A percentile compares a stretch with the other conserved stretches of the same genome.
These are phyloP conservation scores for Irpex sp. DNA, from an alignment of 1,284 basidiomycete species.

Conservation along the genomic window DNA sequence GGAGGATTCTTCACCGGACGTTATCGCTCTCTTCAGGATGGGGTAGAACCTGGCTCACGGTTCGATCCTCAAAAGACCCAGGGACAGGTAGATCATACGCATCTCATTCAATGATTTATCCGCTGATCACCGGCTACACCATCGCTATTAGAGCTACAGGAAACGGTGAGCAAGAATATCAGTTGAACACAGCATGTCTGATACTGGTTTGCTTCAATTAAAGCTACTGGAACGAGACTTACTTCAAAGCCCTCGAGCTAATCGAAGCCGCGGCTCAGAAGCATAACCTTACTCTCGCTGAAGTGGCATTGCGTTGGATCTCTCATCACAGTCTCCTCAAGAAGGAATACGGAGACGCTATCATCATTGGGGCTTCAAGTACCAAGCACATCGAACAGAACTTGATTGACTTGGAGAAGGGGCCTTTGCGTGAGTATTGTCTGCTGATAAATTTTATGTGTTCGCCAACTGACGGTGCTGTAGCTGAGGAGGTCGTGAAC, in stretches of 20 bases:
- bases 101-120: background rate
- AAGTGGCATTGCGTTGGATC: slow-evolving; percentile 22
- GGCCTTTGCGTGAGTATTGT: slow-evolving; percentile 46
- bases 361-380: slow-evolving; percentile 12
- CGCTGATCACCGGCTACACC: background rate
- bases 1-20: slow-evolving; percentile 38
- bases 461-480: background rate
- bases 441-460: background rate
- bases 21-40: slow-evolving; percentile 26
- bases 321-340: slow-evolving; percentile 26
- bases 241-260: slow-evolving; percentile 14
- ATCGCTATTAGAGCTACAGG: background rate
- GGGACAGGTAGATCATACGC: slow-evolving; percentile 24
- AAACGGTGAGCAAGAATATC: background rate
- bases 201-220: background rate
- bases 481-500: slow-evolving; percentile 34
- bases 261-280: slow-evolving; percentile 10
- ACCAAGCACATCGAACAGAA: slow-evolving; percentile 33
- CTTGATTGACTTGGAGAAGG: slow-evolving; percentile 52
- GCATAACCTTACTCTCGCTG: slow-evolving; percentile 9
- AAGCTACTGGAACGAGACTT: slow-evolving; percentile 15
- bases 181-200: background rate
- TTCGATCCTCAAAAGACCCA: slow-evolving; percentile 35
- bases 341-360: slow-evolving; percentile 23
- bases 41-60: slow-evolving; percentile 34